Conservation (phyloP, 139 green algal genomes). For the Mychonastes homosphaera region DNA sequence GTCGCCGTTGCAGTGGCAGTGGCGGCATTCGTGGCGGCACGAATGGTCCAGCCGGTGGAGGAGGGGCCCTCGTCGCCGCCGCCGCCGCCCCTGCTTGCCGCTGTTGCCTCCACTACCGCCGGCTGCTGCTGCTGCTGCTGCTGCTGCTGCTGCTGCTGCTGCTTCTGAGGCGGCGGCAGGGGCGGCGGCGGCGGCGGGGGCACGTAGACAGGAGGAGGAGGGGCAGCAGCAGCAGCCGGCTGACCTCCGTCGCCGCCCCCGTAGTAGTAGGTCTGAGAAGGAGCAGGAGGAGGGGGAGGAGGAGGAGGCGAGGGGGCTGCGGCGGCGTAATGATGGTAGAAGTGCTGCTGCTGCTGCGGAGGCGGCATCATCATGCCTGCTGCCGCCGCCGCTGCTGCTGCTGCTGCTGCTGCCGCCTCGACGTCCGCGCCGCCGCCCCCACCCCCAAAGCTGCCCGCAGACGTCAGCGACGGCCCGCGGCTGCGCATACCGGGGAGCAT, state of each 20-base stretch:
- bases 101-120: neutral
- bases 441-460: too few relatives aligned
- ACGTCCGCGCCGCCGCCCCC: too few relatives aligned
- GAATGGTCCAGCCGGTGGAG: neutral
- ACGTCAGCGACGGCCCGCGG: too few relatives aligned
- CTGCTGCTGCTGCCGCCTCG: too few relatives aligned
- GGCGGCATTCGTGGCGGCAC: neutral
- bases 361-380: too few relatives aligned
- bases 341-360: too few relatives aligned
- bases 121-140: constrained; percentile 1
- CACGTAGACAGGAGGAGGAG: neutral
- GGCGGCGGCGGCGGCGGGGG: neutral
- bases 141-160: constrained; percentile 2
- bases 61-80: neutral
- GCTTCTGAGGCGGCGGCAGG: neutral
- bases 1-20: neutral
- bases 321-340: too few relatives aligned
- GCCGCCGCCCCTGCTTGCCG: neutral
- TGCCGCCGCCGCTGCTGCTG: too few relatives aligned
- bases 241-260: neutral
- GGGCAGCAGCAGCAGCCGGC: neutral
- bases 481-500: too few relatives aligned
- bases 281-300: too few relatives aligned
- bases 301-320: too few relatives aligned
- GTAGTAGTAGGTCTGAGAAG: neutral